Evolutionary conservation across 2,329 filamentous ascomycete species (phyloP), one percentile per base, ranked within the genome.

Genomic region (Fusarium euwallaceae): DNA sequence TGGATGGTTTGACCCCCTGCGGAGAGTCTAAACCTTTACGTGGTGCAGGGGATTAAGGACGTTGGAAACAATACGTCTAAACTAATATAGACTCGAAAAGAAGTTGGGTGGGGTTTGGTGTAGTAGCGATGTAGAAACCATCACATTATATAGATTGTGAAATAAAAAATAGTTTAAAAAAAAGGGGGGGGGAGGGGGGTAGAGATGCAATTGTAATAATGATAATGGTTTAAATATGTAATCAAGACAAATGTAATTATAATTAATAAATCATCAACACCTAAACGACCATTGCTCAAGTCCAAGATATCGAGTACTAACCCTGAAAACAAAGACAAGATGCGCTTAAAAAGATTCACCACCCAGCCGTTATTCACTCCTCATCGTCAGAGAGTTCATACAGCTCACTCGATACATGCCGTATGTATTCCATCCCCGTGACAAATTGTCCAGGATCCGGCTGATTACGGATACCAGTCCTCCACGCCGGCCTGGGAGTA

Each of bases 11-110:
- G 29, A 32, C 70, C 76, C 76, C 76, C 74, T 76, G 70, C 69
- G 36, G 24, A 61, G 76, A 78, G 76, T 78, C 74, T 78, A 74
- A 78, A 78, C 76, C 76, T 78, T 78, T 78, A 71, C 76, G 76
- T 53, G 76, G 76, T 78, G 76, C 74, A 72, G 76, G 76, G 76
- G 76, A 77, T 77, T 78, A 72, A 63, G 48, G 70, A 61, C 48
- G 45, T 64, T 67, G 71, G 71, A 56, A 29, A 55, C 9, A 62
- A 39, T 14, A 68, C 64, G 69, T 66, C 67, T 63, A 34, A 34
- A 77, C 76, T 64, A 74, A 77, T 77, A 62, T 74, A 75, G 76
- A 73, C 76, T 78, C 71, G 27, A 22, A 22, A 59, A 36, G 55
- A 66, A 36, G 29, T 22, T 32, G 29, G 70, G n/a, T n/a, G n/a